Evolutionary conservation across 495 filamentous ascomycete species (phyloP).

Genomic region (Penicillium pulvis): DNA sequence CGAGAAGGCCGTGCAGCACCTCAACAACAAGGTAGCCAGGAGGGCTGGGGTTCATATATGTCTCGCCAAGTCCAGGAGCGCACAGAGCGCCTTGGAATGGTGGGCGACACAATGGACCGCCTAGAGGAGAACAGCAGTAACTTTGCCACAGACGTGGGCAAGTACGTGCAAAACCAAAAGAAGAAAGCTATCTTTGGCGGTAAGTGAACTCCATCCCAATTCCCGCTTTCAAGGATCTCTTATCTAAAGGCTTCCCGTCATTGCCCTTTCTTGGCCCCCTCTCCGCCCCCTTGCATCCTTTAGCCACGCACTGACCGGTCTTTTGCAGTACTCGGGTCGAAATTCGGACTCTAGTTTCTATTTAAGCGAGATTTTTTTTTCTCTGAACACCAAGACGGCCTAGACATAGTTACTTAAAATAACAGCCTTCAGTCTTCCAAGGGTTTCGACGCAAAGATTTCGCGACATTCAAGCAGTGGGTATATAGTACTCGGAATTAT

Average conservation of each 20-base stretch:
- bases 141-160: conserved; percentile 85
- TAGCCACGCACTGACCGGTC: conserved; percentile 24
- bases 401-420: not conserved
- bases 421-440: not conserved
- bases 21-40: conserved; percentile 35
- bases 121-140: conserved; percentile 75
- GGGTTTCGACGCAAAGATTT: too few relatives aligned
- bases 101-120: conserved; percentile 81
- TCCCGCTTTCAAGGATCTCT: not conserved
- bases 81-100: conserved; percentile 79
- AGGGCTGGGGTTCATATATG: conserved; percentile 72
- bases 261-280: conserved; percentile 2
- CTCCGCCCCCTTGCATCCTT: conserved; percentile 26
- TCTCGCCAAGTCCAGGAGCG: conserved; percentile 83
- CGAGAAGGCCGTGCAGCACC: conserved; percentile 37
- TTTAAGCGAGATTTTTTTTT: not conserved
- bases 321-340: conserved; percentile 43
- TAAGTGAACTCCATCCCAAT: conserved; percentile 32
- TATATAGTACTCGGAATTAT: not conserved
- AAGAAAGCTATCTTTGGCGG: conserved; percentile 72
- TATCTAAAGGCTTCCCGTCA: not conserved
- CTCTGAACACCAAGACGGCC: not conserved
- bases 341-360: conserved; percentile 40
- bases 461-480: not conserved
- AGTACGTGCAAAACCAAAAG: conserved; percentile 85